Conservation (phyloP, 768 basidiomycete genomes). For the Pholiota conissans region DNA sequence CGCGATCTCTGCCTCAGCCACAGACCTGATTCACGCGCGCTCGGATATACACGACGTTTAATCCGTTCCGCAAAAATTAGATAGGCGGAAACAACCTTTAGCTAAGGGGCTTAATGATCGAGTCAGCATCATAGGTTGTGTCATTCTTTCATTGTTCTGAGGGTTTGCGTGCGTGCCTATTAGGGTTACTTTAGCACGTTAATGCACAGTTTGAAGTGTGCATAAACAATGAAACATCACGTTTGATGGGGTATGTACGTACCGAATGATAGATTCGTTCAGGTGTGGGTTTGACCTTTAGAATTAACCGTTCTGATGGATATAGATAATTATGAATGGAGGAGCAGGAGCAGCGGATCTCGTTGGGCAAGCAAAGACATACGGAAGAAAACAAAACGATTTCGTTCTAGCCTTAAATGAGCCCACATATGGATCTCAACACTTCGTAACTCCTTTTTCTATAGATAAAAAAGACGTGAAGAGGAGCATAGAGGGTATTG, state of each 20-base stretch:
- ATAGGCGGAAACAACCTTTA: neutral
- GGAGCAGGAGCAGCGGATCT: too few species aligned
- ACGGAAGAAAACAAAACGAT: neutral
- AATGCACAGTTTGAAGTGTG: too few species aligned
- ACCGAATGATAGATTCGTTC: neutral
- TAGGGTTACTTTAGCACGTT: neutral
- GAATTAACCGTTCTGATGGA: neutral
- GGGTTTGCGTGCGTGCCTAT: too few species aligned
- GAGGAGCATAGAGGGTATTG: neutral
- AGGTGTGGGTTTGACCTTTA: neutral
- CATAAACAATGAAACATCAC: neutral
- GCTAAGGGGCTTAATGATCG: neutral
- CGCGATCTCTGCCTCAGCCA: neutral
- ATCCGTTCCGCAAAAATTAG: neutral
- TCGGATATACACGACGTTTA: neutral
- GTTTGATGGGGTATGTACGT: neutral
- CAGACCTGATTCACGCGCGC: neutral
- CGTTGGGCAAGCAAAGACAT: neutral
- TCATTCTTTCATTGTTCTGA: too few species aligned
- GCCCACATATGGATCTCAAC: too few species aligned
- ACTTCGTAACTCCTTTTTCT: too few species aligned
- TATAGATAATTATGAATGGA: neutral
- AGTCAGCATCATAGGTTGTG: neutral
- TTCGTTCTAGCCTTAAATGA: too few species aligned
- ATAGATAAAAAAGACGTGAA: too few species aligned